Evolutionary conservation across 139 green algal species (phyloP).

Genomic region (Dunaliella sp.): DNA sequence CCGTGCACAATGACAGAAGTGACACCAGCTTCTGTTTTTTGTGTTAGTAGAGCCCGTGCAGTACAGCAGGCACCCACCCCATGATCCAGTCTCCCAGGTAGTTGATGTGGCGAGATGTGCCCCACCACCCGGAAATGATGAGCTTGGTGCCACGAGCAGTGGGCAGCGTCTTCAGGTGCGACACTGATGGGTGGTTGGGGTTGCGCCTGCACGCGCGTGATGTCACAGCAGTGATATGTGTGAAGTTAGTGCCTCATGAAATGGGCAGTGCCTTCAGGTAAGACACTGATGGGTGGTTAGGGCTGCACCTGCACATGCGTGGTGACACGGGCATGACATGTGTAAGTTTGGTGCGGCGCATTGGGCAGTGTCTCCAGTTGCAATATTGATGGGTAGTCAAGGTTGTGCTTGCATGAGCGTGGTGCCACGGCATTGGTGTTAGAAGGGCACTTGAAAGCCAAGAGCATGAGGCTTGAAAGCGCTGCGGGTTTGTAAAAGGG

Average conservation of each 20-base stretch:
- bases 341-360: no score
- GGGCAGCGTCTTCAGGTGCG: constrained; percentile 74
- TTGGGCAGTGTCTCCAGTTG: no score
- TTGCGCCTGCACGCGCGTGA: constrained; percentile 66
- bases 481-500: no score
- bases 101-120: constrained; percentile 72
- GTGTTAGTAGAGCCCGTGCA: no score
- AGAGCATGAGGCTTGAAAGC: no score
- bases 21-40: no score
- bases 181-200: constrained; percentile 64
- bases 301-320: neutral
- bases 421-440: no score
- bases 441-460: no score
- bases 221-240: neutral
- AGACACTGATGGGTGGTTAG: neutral
- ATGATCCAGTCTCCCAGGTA: constrained; percentile 79
- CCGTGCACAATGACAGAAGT: neutral
- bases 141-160: constrained; percentile 81
- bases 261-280: neutral
- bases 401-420: no score
- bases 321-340: no score
- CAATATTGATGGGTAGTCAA: no score
- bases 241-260: neutral
- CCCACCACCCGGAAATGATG: constrained; percentile 85
- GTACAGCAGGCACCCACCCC: constrained; percentile 35